phyloP scores from a whole-genome alignment of 768 basidiomycete genomes.

The Agaricus subrufescens region DNA sequence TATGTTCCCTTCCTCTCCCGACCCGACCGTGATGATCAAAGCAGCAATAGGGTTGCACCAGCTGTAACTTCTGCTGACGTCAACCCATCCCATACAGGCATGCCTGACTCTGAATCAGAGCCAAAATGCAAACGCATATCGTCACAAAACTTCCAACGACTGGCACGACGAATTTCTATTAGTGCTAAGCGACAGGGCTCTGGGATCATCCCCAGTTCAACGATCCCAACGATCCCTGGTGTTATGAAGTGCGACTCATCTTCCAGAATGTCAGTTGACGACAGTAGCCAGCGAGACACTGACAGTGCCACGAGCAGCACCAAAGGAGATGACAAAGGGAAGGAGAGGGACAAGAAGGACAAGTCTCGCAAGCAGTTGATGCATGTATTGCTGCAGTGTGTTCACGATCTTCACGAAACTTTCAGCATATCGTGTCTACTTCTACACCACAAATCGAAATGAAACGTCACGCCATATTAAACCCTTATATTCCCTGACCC shows the following conservation, averaged over 20 bases:
- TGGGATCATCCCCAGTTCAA: conserved; percentile 33
- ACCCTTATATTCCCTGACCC: no score
- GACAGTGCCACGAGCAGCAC: conserved; percentile 59
- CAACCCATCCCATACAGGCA: conserved; percentile 62
- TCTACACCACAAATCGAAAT: no score
- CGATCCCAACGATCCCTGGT: conserved; percentile 39
- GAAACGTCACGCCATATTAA: no score
- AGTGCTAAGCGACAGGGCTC: conserved; percentile 54
- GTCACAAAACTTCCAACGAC: conserved; percentile 80
- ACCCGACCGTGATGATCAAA: conserved; percentile 11
- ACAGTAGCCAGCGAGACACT: conserved; percentile 35
- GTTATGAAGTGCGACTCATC: conserved; percentile 44
- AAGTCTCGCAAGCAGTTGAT: conserved; percentile 42
- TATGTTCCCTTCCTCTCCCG: conserved; percentile 23
- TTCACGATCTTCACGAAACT: conserved; percentile 23
- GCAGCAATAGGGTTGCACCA: conserved; percentile 13
- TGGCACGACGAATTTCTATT: conserved; percentile 71
- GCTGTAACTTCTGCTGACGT: conserved; percentile 64
- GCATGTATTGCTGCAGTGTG: conserved; percentile 15
- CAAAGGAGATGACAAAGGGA: conserved; percentile 47
- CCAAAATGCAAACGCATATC: conserved; percentile 77
- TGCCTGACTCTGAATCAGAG: conserved; percentile 71
- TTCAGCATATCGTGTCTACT: conserved; percentile 3
- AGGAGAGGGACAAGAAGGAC: conserved; percentile 60
- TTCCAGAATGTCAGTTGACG: conserved; percentile 40